Percentiles rank a stretch among this genome's conserved stretches.
Conservation (phyloP, 164 flowering plant genomes). For the Piper betle region DNA sequence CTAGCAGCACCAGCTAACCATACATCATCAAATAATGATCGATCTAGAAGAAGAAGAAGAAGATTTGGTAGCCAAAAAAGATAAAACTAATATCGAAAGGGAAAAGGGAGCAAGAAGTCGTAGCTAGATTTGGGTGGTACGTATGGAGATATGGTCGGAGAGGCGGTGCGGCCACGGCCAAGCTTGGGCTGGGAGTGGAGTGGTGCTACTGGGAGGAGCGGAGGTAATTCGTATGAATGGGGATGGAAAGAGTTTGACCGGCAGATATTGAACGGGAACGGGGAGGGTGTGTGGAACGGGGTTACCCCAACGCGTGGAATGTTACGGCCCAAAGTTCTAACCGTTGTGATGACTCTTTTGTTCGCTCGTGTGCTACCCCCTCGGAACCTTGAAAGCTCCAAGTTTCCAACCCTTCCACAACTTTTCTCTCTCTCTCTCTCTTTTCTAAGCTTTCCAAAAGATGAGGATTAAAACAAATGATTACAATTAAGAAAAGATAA, state of each 20-base stretch:
- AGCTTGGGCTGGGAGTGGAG: conserved; percentile 12
- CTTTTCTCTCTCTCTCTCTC: neutral
- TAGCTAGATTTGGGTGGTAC: conserved; percentile 25
- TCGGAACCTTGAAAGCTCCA: neutral
- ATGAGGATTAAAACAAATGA: too few species aligned
- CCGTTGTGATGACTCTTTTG: neutral
- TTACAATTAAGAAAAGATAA: too few species aligned
- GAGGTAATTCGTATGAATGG: too few species aligned
- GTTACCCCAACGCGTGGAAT: conserved; percentile 15
- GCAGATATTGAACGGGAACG: neutral
- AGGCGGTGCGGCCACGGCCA: conserved; percentile 15
- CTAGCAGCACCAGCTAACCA: too few species aligned
- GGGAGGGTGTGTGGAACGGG: conserved; percentile 24
- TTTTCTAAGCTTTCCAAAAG: neutral
- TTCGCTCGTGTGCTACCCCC: neutral
- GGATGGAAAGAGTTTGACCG: conserved; percentile 20
- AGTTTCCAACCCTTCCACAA: neutral
- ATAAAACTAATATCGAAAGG: neutral
- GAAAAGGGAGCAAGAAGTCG: neutral
- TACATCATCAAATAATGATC: too few species aligned
- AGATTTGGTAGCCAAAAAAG: neutral
- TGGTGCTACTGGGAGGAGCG: conserved; percentile 7
- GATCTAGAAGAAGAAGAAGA: neutral
- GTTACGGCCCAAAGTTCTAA: conserved; percentile 8
- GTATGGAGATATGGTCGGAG: conserved; percentile 11